Conservation (phyloP, 2,329 filamentous ascomycete species). For the Biscogniauxia marginata region DNA sequence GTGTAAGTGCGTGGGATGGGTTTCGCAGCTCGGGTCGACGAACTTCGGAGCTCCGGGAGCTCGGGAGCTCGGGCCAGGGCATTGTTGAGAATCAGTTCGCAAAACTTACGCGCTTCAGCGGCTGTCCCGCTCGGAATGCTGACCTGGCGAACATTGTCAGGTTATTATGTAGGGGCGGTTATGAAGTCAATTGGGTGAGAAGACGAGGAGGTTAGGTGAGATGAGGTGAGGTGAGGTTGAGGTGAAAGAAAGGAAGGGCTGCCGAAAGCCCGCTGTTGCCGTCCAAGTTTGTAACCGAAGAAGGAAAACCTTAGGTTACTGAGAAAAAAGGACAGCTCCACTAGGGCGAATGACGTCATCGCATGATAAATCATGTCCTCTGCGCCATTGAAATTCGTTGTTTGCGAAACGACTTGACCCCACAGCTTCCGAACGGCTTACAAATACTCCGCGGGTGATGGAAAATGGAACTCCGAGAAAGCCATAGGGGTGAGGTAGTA, state of each 20-base stretch:
- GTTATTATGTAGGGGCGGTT: background rate
- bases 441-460: no score
- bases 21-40: background rate
- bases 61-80: conserved; percentile 7
- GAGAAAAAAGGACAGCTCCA: conserved; percentile 8
- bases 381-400: background rate
- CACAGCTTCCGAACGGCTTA: background rate
- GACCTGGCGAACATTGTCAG: conserved; percentile 58
- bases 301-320: conserved; percentile 6
- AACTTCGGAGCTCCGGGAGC: conserved; percentile 18
- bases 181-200: conserved; percentile 11
- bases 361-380: conserved; percentile 15
- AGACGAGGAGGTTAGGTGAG: conserved; percentile 2
- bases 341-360: conserved; percentile 17
- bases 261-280: background rate
- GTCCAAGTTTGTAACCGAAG: background rate
- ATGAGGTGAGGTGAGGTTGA: background rate
- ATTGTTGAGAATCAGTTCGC: background rate
- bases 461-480: no score
- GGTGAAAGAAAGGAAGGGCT: conserved; percentile 5
- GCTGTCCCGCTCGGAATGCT: conserved; percentile 52
- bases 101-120: conserved; percentile 54
- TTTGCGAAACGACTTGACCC: background rate
- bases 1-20: conserved; percentile 8
- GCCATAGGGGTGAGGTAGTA: background rate